Percentiles rank a stretch among this genome's conserved stretches.
Conservation (phyloP, 2,329 filamentous ascomycete genomes). For the Colletotrichum tropicale region DNA sequence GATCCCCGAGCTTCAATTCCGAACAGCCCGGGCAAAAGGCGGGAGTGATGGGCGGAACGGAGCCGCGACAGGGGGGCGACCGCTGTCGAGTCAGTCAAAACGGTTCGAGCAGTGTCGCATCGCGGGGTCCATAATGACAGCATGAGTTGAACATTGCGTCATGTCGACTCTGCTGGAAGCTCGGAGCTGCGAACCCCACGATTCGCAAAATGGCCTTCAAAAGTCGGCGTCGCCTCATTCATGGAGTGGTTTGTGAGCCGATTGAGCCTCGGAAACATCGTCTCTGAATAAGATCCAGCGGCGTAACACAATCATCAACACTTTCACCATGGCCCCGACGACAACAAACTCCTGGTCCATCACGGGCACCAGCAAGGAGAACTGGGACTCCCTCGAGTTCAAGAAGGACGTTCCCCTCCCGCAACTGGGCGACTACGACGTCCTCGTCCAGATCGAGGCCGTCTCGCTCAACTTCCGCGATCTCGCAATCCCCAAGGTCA, state of each 20-base stretch:
- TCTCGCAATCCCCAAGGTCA: slow-evolving; percentile 48
- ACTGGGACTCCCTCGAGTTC: slow-evolving; percentile 65
- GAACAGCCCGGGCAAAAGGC: background rate
- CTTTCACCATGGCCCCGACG: slow-evolving; percentile 2
- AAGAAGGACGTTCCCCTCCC: slow-evolving; percentile 59
- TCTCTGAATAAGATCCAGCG: background rate
- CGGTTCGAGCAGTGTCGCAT: background rate
- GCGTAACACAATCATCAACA: background rate
- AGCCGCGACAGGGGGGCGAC: background rate
- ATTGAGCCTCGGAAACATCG: background rate
- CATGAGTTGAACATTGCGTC: slow-evolving; percentile 10
- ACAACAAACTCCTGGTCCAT: slow-evolving; percentile 65
- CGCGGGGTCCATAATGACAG: background rate
- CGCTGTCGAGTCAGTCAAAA: background rate
- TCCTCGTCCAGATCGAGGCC: slow-evolving; percentile 68
- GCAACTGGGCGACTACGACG: slow-evolving; percentile 70
- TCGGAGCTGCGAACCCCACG: background rate
- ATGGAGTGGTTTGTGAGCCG: fast-evolving
- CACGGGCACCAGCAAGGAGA: slow-evolving; percentile 36
- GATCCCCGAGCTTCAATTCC: background rate
- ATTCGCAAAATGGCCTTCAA: background rate
- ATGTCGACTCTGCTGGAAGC: background rate
- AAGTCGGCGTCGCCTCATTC: background rate
- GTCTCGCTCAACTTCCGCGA: slow-evolving; percentile 62
- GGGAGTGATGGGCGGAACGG: background rate